Percentiles rank a stretch among this genome's conserved stretches.
These are phyloP conservation scores for Nannochloropsis gaditana DNA, from an alignment of 108 stramenopile species.

Conservation along the genomic window DNA sequence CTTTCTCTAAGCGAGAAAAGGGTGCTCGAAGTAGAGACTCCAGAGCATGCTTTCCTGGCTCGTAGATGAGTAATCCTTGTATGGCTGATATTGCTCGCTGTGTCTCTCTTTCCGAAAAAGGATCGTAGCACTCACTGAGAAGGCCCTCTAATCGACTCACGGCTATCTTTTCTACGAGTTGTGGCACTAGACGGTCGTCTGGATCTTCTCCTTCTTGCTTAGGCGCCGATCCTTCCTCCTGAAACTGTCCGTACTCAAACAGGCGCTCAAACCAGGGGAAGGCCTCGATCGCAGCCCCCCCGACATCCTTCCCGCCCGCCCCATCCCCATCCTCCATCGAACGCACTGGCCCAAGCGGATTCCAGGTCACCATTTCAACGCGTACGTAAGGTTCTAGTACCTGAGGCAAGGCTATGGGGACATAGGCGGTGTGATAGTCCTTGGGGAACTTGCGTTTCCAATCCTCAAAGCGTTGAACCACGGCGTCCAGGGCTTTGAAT, in stretches of 20 bases:
- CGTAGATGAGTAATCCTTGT: slow-evolving; percentile 9
- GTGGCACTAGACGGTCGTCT: neutral
- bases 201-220: neutral
- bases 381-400: neutral
- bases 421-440: neutral
- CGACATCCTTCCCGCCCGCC: neutral
- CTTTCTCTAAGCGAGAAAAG: neutral
- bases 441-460: neutral
- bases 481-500: neutral
- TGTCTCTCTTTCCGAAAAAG: neutral
- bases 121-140: neutral
- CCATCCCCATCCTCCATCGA: neutral
- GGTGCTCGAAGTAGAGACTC: neutral
- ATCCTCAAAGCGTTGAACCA: neutral
- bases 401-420: neutral
- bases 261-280: neutral
- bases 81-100: neutral
- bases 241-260: neutral
- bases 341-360: neutral
- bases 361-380: neutral
- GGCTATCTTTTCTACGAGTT: neutral
- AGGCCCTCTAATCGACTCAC: neutral
- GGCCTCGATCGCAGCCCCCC: neutral
- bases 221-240: neutral
- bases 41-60: slow-evolving; percentile 16